Evolutionary conservation across 768 basidiomycete genomes (phyloP).

Genomic region (Psilocybe tampanensis): DNA sequence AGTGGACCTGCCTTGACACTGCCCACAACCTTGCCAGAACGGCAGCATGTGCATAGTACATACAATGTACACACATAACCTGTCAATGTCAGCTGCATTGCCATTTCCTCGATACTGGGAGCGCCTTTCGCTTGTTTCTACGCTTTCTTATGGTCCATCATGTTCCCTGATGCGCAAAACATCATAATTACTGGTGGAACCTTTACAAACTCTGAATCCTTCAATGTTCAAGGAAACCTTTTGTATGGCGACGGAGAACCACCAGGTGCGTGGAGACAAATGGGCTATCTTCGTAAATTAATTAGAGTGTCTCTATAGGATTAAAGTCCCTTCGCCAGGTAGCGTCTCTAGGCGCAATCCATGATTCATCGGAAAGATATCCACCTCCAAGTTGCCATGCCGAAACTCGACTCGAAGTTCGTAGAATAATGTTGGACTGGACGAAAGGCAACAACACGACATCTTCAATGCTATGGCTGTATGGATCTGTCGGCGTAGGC

Average conservation of each 20-base stretch:
- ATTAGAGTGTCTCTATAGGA: background rate
- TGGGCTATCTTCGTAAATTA: too few relatives aligned
- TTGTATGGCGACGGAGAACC: background rate
- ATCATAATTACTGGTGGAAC: background rate
- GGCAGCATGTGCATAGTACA: too few relatives aligned
- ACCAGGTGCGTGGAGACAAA: background rate
- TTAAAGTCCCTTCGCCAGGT: background rate
- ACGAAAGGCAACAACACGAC: background rate
- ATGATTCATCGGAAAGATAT: conserved; percentile 17
- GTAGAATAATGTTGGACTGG: conserved; percentile 11
- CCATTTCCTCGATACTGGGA: too few relatives aligned
- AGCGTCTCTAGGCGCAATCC: conserved; percentile 9
- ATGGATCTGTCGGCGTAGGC: conserved; percentile 28
- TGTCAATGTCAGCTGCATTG: too few relatives aligned
- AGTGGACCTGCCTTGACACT: too few relatives aligned
- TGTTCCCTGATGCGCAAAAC: background rate
- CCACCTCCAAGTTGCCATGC: conserved; percentile 22
- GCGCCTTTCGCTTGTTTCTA: too few relatives aligned
- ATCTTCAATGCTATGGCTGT: conserved; percentile 18
- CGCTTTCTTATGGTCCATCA: background rate
- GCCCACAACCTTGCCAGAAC: too few relatives aligned
- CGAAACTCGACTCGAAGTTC: conserved; percentile 17
- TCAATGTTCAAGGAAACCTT: background rate
- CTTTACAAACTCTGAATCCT: background rate
- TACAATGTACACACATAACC: too few relatives aligned